phyloP scores from a whole-genome alignment of 257 asterid species.

The Solanum habrochaites region DNA sequence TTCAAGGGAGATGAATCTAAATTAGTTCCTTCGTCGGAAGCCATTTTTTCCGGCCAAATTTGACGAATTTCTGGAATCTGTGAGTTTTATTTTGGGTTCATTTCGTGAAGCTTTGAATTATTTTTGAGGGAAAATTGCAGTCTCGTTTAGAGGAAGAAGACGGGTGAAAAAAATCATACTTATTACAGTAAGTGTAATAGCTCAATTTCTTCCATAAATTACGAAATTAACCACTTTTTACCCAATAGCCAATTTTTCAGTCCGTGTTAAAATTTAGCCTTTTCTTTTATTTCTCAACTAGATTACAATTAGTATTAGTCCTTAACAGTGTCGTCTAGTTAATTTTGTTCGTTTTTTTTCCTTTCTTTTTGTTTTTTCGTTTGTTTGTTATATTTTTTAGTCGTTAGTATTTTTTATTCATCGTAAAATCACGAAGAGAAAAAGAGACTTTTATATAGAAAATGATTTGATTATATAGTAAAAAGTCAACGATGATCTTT shows the following conservation, averaged over 20 bases:
- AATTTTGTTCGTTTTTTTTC: too few species aligned
- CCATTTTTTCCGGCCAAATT: not conserved
- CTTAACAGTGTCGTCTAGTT: too few species aligned
- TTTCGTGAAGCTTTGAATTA: not conserved
- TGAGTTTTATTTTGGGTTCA: not conserved
- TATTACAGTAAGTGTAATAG: not conserved
- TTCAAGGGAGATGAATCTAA: slow-evolving; percentile 11
- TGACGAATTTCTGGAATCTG: not conserved
- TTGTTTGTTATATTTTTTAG: not conserved
- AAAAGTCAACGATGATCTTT: too few species aligned
- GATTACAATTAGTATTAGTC: too few species aligned
- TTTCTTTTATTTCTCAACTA: too few species aligned
- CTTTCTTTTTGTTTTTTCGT: not conserved
- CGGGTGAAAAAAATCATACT: not conserved
- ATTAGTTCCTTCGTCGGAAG: not conserved
- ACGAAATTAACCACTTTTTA: not conserved
- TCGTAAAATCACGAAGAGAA: not conserved
- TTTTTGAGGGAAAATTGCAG: not conserved
- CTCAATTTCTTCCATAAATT: not conserved
- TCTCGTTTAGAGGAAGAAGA: not conserved
- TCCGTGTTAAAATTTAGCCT: not conserved
- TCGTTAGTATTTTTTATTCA: not conserved
- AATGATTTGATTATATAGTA: not conserved
- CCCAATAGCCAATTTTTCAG: not conserved
- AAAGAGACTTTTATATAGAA: too few species aligned